Percentiles rank a stretch among this genome's conserved stretches.
Conservation (phyloP, 371 early-diverging fungal genomes). For the Mucor plumbeus region DNA sequence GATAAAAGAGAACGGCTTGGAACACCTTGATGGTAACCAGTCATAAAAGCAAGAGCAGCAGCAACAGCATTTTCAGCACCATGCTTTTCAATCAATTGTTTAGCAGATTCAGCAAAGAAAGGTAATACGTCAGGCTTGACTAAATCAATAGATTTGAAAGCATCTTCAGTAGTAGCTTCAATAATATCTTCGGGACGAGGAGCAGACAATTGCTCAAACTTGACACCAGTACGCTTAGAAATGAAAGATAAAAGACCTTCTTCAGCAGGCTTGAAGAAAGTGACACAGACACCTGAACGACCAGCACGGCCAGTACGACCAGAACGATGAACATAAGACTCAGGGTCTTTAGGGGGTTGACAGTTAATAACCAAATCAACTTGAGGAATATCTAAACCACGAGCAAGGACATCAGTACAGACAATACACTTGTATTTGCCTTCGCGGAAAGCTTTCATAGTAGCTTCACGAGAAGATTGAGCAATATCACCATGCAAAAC, state of each 20-base stretch:
- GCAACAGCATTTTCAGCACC: conserved; percentile 77
- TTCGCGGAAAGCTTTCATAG: conserved; percentile 88
- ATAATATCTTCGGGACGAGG: conserved; percentile 91
- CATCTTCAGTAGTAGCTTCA: conserved; percentile 75
- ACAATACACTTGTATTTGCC: conserved; percentile 86
- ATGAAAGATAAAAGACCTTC: conserved; percentile 78
- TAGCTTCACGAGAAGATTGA: conserved; percentile 86
- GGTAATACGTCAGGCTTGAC: conserved; percentile 77
- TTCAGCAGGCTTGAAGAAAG: conserved; percentile 88
- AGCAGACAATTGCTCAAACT: conserved; percentile 79
- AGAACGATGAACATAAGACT: conserved; percentile 96
- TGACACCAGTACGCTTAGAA: conserved; percentile 77
- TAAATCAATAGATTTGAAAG: conserved; percentile 68
- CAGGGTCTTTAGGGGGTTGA: conserved; percentile 93
- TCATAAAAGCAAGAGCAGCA: conserved; percentile 84
- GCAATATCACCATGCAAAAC: conserved; percentile 96
- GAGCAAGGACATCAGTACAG: conserved; percentile 94
- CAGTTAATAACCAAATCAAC: conserved; percentile 98
- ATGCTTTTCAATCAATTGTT: conserved; percentile 68
- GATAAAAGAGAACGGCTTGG: conserved; percentile 81
- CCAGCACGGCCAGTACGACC: conserved; percentile 99
- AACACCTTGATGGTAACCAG: conserved; percentile 84
- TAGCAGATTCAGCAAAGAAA: conserved; percentile 77
- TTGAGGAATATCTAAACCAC: conserved; percentile 98
- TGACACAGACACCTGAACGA: conserved; percentile 88